Conservation (phyloP, 805 yeast genomes). For the Saturnispora zaruensis region DNA sequence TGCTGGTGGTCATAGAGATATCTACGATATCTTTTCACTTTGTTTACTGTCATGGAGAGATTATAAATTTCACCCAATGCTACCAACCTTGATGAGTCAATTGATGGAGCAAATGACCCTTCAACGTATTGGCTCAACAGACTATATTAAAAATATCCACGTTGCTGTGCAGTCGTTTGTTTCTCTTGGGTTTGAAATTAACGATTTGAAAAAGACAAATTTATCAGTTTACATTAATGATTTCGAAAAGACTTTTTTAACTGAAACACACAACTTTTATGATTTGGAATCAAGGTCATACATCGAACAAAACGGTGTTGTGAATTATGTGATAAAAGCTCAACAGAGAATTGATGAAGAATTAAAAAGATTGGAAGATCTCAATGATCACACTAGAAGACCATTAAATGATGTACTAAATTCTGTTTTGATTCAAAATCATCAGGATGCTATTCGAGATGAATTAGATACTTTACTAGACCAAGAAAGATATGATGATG, state of each 20-base stretch:
- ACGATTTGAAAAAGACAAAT: conserved; percentile 79
- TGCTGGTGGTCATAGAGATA: conserved; percentile 82
- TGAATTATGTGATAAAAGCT: conserved; percentile 84
- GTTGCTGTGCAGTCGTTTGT: conserved; percentile 82
- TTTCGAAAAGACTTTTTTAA: conserved; percentile 72
- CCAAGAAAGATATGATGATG: conserved; percentile 61
- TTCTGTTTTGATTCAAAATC: conserved; percentile 66
- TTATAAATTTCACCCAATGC: conserved; percentile 63
- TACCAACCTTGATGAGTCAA: conserved; percentile 52
- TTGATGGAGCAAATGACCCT: conserved; percentile 65
- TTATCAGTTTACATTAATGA: conserved; percentile 70
- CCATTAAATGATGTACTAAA: conserved; percentile 71
- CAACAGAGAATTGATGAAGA: conserved; percentile 79
- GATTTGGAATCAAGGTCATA: conserved; percentile 58
- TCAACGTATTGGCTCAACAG: conserved; percentile 73
- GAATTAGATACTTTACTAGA: conserved; percentile 73
- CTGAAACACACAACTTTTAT: conserved; percentile 59
- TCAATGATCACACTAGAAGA: conserved; percentile 78
- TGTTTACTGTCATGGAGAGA: conserved; percentile 84
- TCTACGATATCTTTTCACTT: conserved; percentile 85
- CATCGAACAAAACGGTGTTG: conserved; percentile 67
- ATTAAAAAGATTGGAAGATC: conserved; percentile 63
- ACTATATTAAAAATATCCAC: conserved; percentile 57
- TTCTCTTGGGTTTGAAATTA: conserved; percentile 80
- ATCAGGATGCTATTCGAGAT: conserved; percentile 63